Base-by-base conservation (phyloP, 163 green algal species). In the Chlorella variabilis region DNA sequence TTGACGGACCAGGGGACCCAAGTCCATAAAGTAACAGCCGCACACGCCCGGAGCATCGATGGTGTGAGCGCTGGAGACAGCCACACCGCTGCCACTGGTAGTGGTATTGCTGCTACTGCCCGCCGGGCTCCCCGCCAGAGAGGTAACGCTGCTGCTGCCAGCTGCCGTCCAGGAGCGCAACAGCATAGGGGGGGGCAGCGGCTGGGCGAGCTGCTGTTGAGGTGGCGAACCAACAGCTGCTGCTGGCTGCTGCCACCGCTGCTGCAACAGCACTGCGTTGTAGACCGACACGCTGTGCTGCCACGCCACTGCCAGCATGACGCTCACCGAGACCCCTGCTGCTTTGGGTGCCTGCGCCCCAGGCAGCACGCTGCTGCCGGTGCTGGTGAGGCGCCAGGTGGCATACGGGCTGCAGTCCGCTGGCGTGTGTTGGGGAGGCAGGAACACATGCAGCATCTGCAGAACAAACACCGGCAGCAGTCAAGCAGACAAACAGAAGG, bases 21-120 rank as follows among this genome's bases (percentile, higher is more conserved):
- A 86, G 36, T 94, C 92, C 71, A 93, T 74, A 87, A 92, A 96
- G 31, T 86, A 75, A 67, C 92, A 56, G 20, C 90, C 87, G 20
- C 88, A 63, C 11, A 94, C 80, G 5, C 71, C 71, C 3, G 51
- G 7, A 13, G 31, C 71, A 27, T 5, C 42, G 25, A 27, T 48
- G 29, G 29, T 29, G 29, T 15, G 8, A 23, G 48, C 45, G 70
- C 70, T 66, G 21, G 18, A 20, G 15, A 25, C n/a, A n/a, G 11
- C n/a, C 48, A 54, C 38, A 3, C 17, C 34, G 0, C 7, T 38
- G 21, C 11, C 56, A 23, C 54, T 59, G 56, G 36, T n/a, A 11
- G 29, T 11, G 51, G 51, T 78, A 36, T 7, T 58, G 51, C 25
- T 48, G 51, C 71, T 56, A 29, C 45, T 33, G 29, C 23, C 67